Evolutionary conservation across 441 rosid species (phyloP), one percentile per base, ranked within the genome.

Genomic region (Erysimum pusillum): DNA sequence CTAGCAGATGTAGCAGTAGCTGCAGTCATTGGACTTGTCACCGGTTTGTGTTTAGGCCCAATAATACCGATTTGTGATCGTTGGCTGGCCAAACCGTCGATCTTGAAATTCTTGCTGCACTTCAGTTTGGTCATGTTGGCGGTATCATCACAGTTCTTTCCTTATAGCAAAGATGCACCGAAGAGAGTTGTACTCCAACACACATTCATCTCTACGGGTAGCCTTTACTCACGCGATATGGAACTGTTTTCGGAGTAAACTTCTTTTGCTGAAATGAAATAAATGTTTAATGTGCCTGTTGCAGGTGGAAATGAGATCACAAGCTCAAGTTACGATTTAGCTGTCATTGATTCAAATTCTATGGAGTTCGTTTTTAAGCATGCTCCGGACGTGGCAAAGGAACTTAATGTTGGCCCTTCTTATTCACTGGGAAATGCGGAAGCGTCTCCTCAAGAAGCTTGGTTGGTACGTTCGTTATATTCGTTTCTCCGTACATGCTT

Each of bases 111-210:
- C 83, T 81, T 93, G 85, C 72, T 96, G 77, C 92, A 96, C 62
- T 80, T 90, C 64, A 85, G 76, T 51, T 83, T 96, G 74, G 83
- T 89, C 74, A 85, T 87, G 77, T 62, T 96, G 85, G 99, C 99
- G 7, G 74, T 96, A 32, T 87, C 99, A n/a, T 92, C 97, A 11
- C 98, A 86, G 80, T 85, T 92, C 80, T 96, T 96, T 84, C 99
- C 99, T 28, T 96, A 96, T 79, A 89, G 94, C 82, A 85, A 71
- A 32, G 84, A 79, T 79, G 98, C 99, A 62, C 98, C 97, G 2
- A 96, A 96, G 90, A 91, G 97, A 85, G 87, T 90, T 83, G 81
- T 93, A 76, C 82, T 96, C 69, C 98, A 96, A 85, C 92, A 96
- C 64, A 88, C 99, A 35, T 67, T 87, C 71, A 38, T 85, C 69